Percentiles rank a stretch among this genome's conserved stretches.
Conservation (phyloP, 23 red algal species). For the Cyanidioschyzon merolae region DNA sequence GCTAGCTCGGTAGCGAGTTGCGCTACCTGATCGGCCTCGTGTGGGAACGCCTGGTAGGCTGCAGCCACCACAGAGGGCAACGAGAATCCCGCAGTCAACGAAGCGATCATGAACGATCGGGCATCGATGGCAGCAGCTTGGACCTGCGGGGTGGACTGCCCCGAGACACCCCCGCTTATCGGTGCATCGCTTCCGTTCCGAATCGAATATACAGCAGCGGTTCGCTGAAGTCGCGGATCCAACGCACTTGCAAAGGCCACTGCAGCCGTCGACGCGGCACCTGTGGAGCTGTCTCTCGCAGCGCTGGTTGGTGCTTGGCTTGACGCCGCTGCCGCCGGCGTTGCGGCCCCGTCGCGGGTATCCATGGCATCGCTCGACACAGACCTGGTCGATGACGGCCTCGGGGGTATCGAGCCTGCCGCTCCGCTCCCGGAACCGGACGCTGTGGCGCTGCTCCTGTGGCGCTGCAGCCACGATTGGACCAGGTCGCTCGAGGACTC, state of each 20-base stretch:
- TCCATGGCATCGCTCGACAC: no score
- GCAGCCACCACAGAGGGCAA: not conserved
- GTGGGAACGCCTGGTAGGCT: not conserved
- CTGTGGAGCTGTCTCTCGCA: not conserved
- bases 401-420: not conserved
- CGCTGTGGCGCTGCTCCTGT: no score
- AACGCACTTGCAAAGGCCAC: not conserved
- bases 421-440: not conserved
- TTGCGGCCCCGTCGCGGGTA: not conserved
- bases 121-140: not conserved
- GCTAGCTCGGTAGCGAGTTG: not conserved
- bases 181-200: not conserved
- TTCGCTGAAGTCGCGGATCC: not conserved
- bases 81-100: not conserved
- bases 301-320: not conserved
- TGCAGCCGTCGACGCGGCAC: not conserved
- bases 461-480: constrained; percentile 3
- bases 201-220: not conserved
- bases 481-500: not conserved
- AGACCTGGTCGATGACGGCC: no score
- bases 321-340: not conserved
- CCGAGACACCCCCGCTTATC: not conserved
- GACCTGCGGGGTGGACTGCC: not conserved
- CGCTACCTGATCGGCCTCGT: not conserved
- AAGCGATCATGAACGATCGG: constrained; percentile 4